Conservation (phyloP, 164 flowering plant species). For the Vitis rotundifolia region DNA sequence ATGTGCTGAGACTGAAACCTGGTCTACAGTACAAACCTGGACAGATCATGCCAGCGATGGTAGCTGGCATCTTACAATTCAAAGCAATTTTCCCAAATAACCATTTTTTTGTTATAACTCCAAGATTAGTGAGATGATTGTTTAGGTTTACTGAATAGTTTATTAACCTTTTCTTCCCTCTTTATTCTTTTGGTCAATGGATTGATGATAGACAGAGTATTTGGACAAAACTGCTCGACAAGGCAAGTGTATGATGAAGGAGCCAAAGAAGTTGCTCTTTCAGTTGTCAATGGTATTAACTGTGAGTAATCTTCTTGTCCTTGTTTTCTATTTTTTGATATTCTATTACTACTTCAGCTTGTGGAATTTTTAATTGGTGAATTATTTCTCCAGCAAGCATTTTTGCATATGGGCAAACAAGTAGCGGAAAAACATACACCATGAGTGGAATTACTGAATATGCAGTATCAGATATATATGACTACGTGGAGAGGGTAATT, state of each 20-base stretch:
- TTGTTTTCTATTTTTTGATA: conserved; percentile 2
- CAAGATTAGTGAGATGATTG: too few relatives aligned
- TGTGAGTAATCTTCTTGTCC: conserved; percentile 45
- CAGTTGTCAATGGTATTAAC: conserved; percentile 52
- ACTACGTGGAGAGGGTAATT: conserved; percentile 63
- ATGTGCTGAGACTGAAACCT: too few relatives aligned
- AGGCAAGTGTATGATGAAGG: conserved; percentile 62
- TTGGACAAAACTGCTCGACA: conserved; percentile 34
- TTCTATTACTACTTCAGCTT: conserved; percentile 2
- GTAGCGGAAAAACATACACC: conserved; percentile 98
- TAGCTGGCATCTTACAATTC: too few relatives aligned
- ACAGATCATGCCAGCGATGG: too few relatives aligned
- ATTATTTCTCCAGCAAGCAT: conserved; percentile 60
- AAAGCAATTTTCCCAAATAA: too few relatives aligned
- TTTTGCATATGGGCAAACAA: conserved; percentile 97
- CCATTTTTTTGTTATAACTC: too few relatives aligned
- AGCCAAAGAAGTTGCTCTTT: conserved; percentile 46
- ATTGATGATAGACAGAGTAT: conserved; percentile 40
- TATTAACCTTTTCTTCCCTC: neutral
- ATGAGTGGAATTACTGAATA: conserved; percentile 83
- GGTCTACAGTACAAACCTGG: too few relatives aligned
- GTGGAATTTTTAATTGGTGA: conserved; percentile 2
- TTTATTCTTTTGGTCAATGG: neutral
- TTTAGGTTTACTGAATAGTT: too few relatives aligned
- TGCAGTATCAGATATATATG: conserved; percentile 73